phyloP scores from a whole-genome alignment of 306 rosid genomes.

The Fagus crenata region DNA sequence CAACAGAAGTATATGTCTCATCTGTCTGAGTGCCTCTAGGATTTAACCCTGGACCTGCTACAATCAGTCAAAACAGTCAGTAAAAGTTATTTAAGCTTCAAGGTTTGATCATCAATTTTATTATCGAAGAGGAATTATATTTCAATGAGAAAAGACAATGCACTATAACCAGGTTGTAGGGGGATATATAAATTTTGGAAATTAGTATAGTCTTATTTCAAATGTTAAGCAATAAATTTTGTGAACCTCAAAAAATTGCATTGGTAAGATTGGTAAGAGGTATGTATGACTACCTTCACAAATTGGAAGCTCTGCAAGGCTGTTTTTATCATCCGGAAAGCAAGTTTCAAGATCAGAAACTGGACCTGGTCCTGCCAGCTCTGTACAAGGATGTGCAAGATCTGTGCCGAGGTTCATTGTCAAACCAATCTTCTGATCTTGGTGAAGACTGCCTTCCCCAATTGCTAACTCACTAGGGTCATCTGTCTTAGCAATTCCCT shows the following conservation, averaged over 20 bases:
- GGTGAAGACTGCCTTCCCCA: slow-evolving; percentile 33
- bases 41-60: slow-evolving; percentile 37
- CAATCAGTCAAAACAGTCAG: slow-evolving; percentile 15
- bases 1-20: slow-evolving; percentile 23
- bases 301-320: slow-evolving; percentile 17
- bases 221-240: not conserved
- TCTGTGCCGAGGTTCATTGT: slow-evolving; percentile 30
- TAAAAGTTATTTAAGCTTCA: not conserved
- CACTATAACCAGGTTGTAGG: not conserved
- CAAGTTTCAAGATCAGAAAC: slow-evolving; percentile 34
- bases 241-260: not conserved
- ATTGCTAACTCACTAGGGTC: slow-evolving; percentile 23
- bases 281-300: slow-evolving; percentile 50
- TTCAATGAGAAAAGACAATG: not conserved
- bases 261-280: not conserved
- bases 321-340: slow-evolving; percentile 30
- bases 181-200: not conserved
- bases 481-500: slow-evolving; percentile 12
- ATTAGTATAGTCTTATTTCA: not conserved
- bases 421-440: slow-evolving; percentile 31
- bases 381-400: not conserved
- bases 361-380: slow-evolving; percentile 9
- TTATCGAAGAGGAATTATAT: not conserved
- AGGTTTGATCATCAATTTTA: not conserved
- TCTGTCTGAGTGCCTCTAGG: slow-evolving; percentile 18